Base-by-base conservation (phyloP, 352 stramenopile genomes). In the Phytophthora aleatoria region DNA sequence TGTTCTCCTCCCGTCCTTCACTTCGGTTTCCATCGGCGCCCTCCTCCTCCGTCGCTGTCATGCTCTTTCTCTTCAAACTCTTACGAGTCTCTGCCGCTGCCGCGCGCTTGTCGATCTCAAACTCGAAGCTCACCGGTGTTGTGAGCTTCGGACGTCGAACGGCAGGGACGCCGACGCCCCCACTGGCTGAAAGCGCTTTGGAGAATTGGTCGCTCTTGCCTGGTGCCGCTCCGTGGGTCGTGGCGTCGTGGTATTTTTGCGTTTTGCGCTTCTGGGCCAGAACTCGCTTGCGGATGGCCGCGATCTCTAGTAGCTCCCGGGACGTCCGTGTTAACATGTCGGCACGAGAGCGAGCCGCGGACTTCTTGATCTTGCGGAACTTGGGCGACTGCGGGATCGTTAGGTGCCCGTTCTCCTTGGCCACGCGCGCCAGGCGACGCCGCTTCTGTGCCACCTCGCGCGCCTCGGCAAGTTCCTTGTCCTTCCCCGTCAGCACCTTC, bases 331-430 rank as follows among this genome's bases (percentile, higher is more conserved):
- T 92, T 28, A 92, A 67, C 69, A 77, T 74, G 30, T 74, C 54
- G 2, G 73, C 68, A 13, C 63, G 55, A 16, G 71, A 69, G 5
- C 75, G 77, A 39, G 66, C 61, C 13, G 79, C 50, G 3, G 49
- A 49, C 55, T 74, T 83, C 47, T 74, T 79, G 3, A 71, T 44
- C n/a, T 55, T 48, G 28, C 77, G 72, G 47, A 92, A 84, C 58
- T 92, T 90, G 28, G 84, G 84, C 43, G 79, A 90, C 62, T 82
- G 67, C 7, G 84, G 84, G 44, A 92, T 82, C 43, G 84, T 92
- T 26, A 92, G 69, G 5, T 73, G 76, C 1, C 77, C 77, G 26
- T 84, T 87, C 41, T 81, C 70, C 64, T 87, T 87, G 41, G 77
- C 71, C 41, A 83, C 57, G 16, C 75, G 73, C 36, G 64, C 47